Conservation (phyloP, 805 yeast species). For the Wickerhamomyces bisporus region DNA sequence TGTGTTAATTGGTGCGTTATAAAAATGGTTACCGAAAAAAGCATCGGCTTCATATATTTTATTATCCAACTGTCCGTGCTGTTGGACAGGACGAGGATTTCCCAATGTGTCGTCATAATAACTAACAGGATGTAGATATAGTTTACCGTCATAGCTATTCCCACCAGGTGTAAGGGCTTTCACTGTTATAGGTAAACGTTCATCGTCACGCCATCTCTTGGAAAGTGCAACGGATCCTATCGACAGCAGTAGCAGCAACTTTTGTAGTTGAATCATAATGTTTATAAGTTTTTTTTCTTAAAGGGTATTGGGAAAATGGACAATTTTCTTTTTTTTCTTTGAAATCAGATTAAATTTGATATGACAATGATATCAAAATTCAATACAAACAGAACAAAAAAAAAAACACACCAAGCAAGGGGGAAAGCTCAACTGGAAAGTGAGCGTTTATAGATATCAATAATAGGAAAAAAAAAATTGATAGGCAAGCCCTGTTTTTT, state of each 20-base stretch:
- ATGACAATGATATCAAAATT: too few species aligned
- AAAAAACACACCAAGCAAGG: too few species aligned
- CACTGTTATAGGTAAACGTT: slow-evolving; percentile 15
- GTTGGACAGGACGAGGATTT: slow-evolving; percentile 14
- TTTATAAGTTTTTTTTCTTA: too few species aligned
- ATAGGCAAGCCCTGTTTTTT: too few species aligned
- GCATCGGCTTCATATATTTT: slow-evolving; percentile 5
- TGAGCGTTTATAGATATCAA: too few species aligned
- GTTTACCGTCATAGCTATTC: slow-evolving; percentile 17
- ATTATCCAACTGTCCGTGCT: slow-evolving; percentile 3
- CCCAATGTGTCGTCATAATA: slow-evolving; percentile 20
- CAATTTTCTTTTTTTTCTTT: too few species aligned
- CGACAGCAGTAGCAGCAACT: not conserved
- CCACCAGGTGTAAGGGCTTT: slow-evolving; percentile 24
- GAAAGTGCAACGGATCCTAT: not conserved
- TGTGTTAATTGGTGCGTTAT: slow-evolving; percentile 19
- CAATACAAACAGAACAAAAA: too few species aligned
- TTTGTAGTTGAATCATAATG: not conserved
- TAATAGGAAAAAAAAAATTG: too few species aligned
- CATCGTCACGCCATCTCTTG: slow-evolving; percentile 13
- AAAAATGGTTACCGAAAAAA: slow-evolving; percentile 14
- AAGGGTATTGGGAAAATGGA: too few species aligned
- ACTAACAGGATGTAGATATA: slow-evolving; percentile 22
- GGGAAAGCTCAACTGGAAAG: too few species aligned
- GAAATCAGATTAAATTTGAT: too few species aligned